Base-by-base conservation (phyloP, 164 flowering plant species). In the Magnolia changhungtana region DNA sequence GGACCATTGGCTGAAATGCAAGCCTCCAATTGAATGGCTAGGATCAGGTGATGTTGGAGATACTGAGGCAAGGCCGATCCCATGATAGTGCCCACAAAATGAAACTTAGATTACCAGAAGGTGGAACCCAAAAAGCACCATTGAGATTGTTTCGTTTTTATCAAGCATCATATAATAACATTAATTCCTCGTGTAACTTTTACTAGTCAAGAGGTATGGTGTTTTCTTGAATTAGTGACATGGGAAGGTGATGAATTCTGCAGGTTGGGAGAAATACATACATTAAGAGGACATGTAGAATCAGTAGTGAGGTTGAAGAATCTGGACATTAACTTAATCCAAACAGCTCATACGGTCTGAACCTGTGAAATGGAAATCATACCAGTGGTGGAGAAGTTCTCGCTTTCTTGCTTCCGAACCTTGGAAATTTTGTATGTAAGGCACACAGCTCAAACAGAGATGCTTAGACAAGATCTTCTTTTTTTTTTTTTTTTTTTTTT, bases 201-300 rank as follows among this genome's bases (percentile, higher is more conserved):
- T 55, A 55, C 61, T 11, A 55, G 13, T 11, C 13, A 16, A 55
- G 61, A 55, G 16, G 61, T 55, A 55, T 11, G 18, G 18, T 55
- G 18, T 55, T 11, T 55, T 55, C 55, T 49, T 69, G 31, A 37
- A n/a, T 4, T 37, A 59, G 24, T 61, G 67, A 20, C 64, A 65
- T n/a, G 37, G 10, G 51, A 69, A 14, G 7, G 20, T 69, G 63
- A 65, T 71, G 29, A 77, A 80, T 70, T 78, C 71, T 78, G 79
- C 96, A 93, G 98, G 89, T 84, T 93, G 52, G 85, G 92, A 19
- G 95, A 93, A 83, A 51, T 86, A 37, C 92, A 91, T 79, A 88
- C 90, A 10, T 78, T 91, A 76, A 87, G 81, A 78, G 94, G 95
- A 69, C 97, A 93, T 77, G 86, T 89, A 63, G 93, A 93, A 71